A percentile compares a stretch with the other conserved stretches of the same genome.
These are phyloP conservation scores for Nyssa sinensis DNA, from an alignment of 148 eudicot genomes.

Conservation along the genomic window DNA sequence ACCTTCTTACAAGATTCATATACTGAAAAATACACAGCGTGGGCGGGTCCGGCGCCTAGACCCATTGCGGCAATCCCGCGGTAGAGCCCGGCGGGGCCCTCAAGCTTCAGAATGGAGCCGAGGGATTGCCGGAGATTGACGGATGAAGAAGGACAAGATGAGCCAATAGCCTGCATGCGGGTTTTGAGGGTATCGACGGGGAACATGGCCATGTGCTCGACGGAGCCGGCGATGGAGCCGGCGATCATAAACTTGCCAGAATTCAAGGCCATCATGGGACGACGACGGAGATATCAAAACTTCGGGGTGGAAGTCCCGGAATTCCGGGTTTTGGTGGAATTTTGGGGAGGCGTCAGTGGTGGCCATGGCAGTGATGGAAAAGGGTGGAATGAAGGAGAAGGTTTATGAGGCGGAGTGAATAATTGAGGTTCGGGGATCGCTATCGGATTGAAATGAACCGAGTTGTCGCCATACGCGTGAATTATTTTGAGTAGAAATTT, in stretches of 20 bases:
- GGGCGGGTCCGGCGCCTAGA: conserved; percentile 46
- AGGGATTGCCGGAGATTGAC: conserved; percentile 32
- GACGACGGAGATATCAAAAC: conserved; percentile 6
- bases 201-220: conserved; percentile 57
- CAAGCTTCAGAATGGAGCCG: conserved; percentile 34
- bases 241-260: conserved; percentile 58
- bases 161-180: conserved; percentile 39
- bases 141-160: conserved; percentile 22
- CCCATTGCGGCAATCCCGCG: conserved; percentile 52
- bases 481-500: neutral
- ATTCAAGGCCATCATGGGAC: conserved; percentile 41
- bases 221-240: conserved; percentile 48
- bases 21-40: conserved; percentile 39
- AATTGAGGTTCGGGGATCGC: conserved; percentile 7
- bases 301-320: conserved; percentile 19
- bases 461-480: conserved; percentile 16
- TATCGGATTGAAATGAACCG: conserved; percentile 16
- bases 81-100: conserved; percentile 35
- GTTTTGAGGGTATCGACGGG: conserved; percentile 56
- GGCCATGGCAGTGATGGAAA: conserved; percentile 19
- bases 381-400: neutral
- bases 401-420: conserved; percentile 13
- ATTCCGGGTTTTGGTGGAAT: conserved; percentile 15
- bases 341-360: conserved; percentile 11
- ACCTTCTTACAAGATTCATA: conserved; percentile 34